A percentile compares a stretch with the other conserved stretches of the same genome.
Evolutionary conservation across 164 flowering plant species (phyloP).

Genomic region (Dillenia suffruticosa): DNA sequence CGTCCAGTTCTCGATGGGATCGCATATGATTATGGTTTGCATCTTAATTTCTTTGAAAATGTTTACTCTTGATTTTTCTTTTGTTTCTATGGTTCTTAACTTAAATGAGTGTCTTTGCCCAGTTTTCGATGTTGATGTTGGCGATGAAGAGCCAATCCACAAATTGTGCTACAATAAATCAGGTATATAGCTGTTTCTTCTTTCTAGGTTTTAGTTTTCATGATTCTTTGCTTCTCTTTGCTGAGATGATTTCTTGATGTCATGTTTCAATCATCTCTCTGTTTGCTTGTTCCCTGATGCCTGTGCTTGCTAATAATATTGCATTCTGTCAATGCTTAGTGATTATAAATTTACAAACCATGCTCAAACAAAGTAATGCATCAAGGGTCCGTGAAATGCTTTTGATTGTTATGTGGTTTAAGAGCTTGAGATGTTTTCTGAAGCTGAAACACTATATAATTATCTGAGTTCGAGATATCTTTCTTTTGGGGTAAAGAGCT

Average conservation of each 20-base stretch:
- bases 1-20: slow-evolving; percentile 63
- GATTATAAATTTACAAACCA: no score
- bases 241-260: slow-evolving; percentile 1
- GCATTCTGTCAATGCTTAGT: no score
- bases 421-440: background rate
- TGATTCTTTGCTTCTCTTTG: background rate
- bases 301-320: no score
- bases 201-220: slow-evolving; percentile 1
- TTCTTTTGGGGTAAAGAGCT: no score
- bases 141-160: slow-evolving; percentile 93
- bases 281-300: no score
- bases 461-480: no score
- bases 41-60: background rate
- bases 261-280: no score
- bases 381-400: background rate
- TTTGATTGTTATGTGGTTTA: slow-evolving; percentile 1
- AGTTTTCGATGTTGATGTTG: slow-evolving; percentile 99
- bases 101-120: slow-evolving; percentile 7
- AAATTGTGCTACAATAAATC: slow-evolving; percentile 87
- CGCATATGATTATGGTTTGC: slow-evolving; percentile 83
- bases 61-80: background rate
- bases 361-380: no score
- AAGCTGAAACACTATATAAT: no score
- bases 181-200: slow-evolving; percentile 37
- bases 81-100: background rate